A percentile compares a stretch with the other conserved stretches of the same genome.
phyloP scores from a whole-genome alignment of 495 filamentous ascomycete species.

The Annulohypoxylon moriforme region DNA sequence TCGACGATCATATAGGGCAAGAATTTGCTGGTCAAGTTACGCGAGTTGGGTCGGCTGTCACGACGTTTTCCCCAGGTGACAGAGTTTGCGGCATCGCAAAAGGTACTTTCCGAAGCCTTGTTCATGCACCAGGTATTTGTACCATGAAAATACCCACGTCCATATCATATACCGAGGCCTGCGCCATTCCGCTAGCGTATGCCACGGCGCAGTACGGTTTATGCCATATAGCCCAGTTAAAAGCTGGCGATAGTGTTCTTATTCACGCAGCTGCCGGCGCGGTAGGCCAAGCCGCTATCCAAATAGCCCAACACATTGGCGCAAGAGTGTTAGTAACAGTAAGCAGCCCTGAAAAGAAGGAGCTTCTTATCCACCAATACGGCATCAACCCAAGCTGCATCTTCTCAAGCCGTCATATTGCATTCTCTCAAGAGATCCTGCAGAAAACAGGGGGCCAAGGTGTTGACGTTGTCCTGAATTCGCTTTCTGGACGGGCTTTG shows the following conservation, averaged over 20 bases:
- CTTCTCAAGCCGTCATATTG: slow-evolving; percentile 54
- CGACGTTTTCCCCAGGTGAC: background rate
- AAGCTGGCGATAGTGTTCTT: slow-evolving; percentile 64
- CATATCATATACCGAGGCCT: background rate
- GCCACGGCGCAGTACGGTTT: slow-evolving; percentile 63
- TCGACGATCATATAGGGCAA: background rate
- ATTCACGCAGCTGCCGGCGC: slow-evolving; percentile 68
- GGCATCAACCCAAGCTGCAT: slow-evolving; percentile 63
- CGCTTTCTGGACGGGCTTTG: slow-evolving; percentile 54
- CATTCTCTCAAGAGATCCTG: slow-evolving; percentile 59
- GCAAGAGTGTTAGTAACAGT: slow-evolving; percentile 69
- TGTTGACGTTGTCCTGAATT: slow-evolving; percentile 64
- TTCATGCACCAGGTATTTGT: background rate
- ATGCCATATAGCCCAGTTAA: slow-evolving; percentile 50
- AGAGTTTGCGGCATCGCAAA: background rate
- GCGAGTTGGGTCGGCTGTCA: background rate
- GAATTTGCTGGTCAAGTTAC: background rate
- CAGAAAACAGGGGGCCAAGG: slow-evolving; percentile 57
- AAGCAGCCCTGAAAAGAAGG: slow-evolving; percentile 56
- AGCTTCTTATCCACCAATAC: slow-evolving; percentile 58
- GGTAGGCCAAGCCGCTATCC: slow-evolving; percentile 67
- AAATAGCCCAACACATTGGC: slow-evolving; percentile 60
- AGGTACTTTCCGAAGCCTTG: background rate
- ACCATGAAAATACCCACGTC: background rate
- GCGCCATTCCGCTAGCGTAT: background rate